These are phyloP conservation scores for Letharia columbiana DNA, from an alignment of 495 filamentous ascomycete genomes.

Conservation along the genomic window DNA sequence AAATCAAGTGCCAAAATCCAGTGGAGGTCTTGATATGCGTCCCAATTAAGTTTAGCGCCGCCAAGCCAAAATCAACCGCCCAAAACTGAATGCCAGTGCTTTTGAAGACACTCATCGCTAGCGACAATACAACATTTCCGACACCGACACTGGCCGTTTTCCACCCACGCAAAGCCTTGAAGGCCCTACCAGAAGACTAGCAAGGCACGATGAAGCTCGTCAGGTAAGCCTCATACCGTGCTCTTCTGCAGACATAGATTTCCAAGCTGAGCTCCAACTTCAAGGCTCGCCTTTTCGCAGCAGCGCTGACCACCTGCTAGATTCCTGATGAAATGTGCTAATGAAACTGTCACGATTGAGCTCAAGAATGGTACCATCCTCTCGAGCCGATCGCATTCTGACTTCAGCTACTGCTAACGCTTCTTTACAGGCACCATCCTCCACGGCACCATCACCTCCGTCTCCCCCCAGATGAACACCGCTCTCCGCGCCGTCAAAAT, in stretches of 20 bases:
- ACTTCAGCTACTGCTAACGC: conserved; percentile 10
- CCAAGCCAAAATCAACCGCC: not conserved
- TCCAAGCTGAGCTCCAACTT: conserved; percentile 29
- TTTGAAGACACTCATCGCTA: not conserved
- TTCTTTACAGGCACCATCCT: conserved; percentile 69
- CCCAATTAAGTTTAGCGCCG: not conserved
- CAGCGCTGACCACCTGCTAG: conserved; percentile 39
- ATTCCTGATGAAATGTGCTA: conserved; percentile 97
- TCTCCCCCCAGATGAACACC: conserved; percentile 96
- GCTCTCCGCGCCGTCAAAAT: conserved; percentile 89
- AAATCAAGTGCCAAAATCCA: too few relatives aligned
- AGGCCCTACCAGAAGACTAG: not conserved
- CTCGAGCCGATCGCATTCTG: conserved; percentile 5
- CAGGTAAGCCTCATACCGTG: conserved; percentile 54
- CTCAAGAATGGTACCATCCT: conserved; percentile 77
- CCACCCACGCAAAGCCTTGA: too few relatives aligned
- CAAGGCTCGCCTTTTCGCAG: conserved; percentile 24
- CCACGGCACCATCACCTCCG: conserved; percentile 88
- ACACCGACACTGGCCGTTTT: not conserved
- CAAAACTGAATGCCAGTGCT: not conserved
- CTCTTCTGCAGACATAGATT: conserved; percentile 28
- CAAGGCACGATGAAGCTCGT: conserved; percentile 86
- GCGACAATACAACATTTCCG: not conserved
- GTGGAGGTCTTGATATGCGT: not conserved
- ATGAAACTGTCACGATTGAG: conserved; percentile 96